Conservation (phyloP, 2,329 filamentous ascomycete genomes). For the Sporothrix variecibatus region DNA sequence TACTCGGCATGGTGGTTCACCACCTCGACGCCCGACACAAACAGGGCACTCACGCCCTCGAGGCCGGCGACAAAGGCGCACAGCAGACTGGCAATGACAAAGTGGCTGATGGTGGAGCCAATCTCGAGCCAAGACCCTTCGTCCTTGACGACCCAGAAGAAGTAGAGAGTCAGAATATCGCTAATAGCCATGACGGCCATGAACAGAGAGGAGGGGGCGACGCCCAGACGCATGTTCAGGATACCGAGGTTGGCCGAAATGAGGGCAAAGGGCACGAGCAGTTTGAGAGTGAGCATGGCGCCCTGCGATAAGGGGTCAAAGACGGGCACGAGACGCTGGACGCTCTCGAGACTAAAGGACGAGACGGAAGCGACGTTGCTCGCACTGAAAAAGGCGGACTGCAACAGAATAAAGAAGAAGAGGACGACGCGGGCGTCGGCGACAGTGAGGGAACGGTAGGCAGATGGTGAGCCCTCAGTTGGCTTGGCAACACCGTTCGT, state of each 20-base stretch:
- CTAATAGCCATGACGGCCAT: slow-evolving; percentile 92
- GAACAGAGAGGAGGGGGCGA: slow-evolving; percentile 86
- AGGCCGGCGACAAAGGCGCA: slow-evolving; percentile 89
- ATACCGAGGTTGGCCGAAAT: slow-evolving; percentile 94
- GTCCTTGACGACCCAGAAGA: slow-evolving; percentile 97
- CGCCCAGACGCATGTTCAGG: slow-evolving; percentile 78
- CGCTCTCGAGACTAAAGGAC: slow-evolving; percentile 89
- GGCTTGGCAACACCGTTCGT: slow-evolving; percentile 25
- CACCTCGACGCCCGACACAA: slow-evolving; percentile 79
- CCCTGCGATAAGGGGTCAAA: slow-evolving; percentile 94
- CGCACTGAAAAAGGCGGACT: slow-evolving; percentile 95
- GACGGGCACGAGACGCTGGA: slow-evolving; percentile 81
- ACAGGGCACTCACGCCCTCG: slow-evolving; percentile 80
- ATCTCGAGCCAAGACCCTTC: slow-evolving; percentile 98
- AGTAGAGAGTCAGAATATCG: slow-evolving; percentile 89
- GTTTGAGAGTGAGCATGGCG: slow-evolving; percentile 81
- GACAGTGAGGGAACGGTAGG: slow-evolving; percentile 68
- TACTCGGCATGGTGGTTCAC: slow-evolving; percentile 30
- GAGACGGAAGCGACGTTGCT: slow-evolving; percentile 94
- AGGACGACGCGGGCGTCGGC: slow-evolving; percentile 86
- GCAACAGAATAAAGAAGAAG: slow-evolving; percentile 93
- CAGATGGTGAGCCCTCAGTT: slow-evolving; percentile 12
- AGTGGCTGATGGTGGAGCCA: slow-evolving; percentile 93
- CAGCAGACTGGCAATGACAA: slow-evolving; percentile 84
- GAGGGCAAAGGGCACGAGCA: slow-evolving; percentile 89